phyloP scores from a whole-genome alignment of 495 filamentous ascomycete species.

The Lentithecium fluviatile region DNA sequence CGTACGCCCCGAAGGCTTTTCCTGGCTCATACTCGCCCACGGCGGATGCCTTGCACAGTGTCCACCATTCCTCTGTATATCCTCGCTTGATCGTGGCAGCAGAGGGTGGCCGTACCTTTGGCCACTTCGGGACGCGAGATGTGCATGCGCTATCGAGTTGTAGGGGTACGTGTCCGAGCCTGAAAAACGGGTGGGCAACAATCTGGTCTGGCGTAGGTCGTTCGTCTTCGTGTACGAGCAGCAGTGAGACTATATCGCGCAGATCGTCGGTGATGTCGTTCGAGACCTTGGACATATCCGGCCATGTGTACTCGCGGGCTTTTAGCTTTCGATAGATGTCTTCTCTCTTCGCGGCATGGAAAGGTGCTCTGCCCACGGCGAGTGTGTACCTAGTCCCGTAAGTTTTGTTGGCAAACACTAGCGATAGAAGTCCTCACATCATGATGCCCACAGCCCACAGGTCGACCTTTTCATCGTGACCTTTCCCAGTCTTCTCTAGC shows the following conservation, averaged over 20 bases:
- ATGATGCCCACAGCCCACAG: slow-evolving; percentile 97
- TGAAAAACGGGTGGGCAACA: slow-evolving; percentile 48
- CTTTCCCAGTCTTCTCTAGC: slow-evolving; percentile 78
- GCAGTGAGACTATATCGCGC: slow-evolving; percentile 41
- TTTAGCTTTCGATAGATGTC: slow-evolving; percentile 49
- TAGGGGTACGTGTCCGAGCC: slow-evolving; percentile 41
- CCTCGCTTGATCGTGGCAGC: slow-evolving; percentile 40
- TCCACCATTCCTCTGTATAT: slow-evolving; percentile 45
- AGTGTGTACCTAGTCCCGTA: slow-evolving; percentile 40
- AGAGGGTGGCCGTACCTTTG: slow-evolving; percentile 40
- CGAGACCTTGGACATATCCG: slow-evolving; percentile 39
- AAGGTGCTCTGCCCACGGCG: slow-evolving; percentile 46
- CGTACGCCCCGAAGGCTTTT: slow-evolving; percentile 40
- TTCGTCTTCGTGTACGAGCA: slow-evolving; percentile 46
- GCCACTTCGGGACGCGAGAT: slow-evolving; percentile 41
- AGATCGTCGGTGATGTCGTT: slow-evolving; percentile 46
- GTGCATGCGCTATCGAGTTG: slow-evolving; percentile 37
- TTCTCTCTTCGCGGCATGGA: slow-evolving; percentile 46
- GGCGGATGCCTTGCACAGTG: slow-evolving; percentile 43
- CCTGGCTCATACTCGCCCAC: slow-evolving; percentile 45
- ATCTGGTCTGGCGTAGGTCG: slow-evolving; percentile 45
- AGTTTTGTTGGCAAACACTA: neutral
- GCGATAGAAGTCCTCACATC: slow-evolving; percentile 57
- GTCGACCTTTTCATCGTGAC: slow-evolving; percentile 91
- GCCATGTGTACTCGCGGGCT: slow-evolving; percentile 45